Conservation (phyloP, 805 yeast genomes). For the Metschnikowia baotianmanensis region DNA sequence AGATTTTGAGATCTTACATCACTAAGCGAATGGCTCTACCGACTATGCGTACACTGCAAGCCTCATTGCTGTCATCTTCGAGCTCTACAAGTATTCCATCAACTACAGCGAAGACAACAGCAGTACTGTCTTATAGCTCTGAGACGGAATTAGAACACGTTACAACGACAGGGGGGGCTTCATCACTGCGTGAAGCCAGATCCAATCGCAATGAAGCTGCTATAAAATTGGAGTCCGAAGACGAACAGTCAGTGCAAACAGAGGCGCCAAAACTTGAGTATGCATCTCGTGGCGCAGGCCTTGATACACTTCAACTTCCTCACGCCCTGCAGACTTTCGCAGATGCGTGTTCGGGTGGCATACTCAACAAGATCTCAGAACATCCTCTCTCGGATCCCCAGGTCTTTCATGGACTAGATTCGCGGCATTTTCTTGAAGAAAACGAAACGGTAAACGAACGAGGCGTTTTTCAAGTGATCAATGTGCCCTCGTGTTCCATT, state of each 20-base stretch:
- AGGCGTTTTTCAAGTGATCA: conserved; percentile 23
- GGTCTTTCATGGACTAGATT: neutral
- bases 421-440: neutral
- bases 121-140: conserved; percentile 1
- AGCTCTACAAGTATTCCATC: neutral
- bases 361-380: no score
- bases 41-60: neutral
- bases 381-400: neutral
- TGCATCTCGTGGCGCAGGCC: no score
- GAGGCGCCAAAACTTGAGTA: no score
- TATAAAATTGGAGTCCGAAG: no score
- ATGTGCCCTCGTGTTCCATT: conserved; percentile 34
- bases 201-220: no score
- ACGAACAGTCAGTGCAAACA: no score
- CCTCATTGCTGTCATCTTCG: neutral
- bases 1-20: conserved; percentile 33
- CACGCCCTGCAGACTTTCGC: no score
- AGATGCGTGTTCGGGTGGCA: no score
- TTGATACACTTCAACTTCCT: no score
- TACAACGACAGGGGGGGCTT: neutral
- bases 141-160: neutral
- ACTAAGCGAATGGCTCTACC: conserved; percentile 21
- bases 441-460: neutral
- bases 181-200: no score
- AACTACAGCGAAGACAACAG: neutral